phyloP scores from a whole-genome alignment of 202 grass and related monocot species.

The Elaeis oleifera region DNA sequence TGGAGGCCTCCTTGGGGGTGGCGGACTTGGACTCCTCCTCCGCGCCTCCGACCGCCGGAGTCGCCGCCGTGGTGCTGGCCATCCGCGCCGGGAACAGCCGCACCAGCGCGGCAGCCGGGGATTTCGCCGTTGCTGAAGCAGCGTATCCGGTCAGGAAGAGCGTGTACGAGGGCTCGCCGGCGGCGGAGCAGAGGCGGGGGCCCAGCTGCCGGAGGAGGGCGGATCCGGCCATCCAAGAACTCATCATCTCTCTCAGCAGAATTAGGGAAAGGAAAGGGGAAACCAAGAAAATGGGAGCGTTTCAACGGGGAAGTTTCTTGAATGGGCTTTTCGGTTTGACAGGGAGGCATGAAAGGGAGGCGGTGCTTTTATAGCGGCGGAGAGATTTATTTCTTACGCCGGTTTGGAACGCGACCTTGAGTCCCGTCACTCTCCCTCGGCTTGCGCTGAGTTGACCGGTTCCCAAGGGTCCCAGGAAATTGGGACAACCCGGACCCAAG shows the following conservation, averaged over 20 bases:
- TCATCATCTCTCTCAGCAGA: background rate
- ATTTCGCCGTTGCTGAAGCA: background rate
- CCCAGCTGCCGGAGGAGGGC: slow-evolving; percentile 4
- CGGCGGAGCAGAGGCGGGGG: background rate
- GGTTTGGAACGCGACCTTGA: too few species aligned
- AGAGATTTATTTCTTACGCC: too few species aligned
- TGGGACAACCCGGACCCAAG: too few species aligned
- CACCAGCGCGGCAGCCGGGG: background rate
- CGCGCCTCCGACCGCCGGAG: background rate
- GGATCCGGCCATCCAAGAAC: background rate
- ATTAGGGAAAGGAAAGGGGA: background rate
- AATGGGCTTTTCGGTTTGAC: too few species aligned
- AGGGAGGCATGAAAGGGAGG: too few species aligned
- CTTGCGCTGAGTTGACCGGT: too few species aligned
- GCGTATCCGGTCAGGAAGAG: slow-evolving; percentile 7
- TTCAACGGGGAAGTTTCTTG: too few species aligned
- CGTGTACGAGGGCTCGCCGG: background rate
- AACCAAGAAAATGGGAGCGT: too few species aligned
- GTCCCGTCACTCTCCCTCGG: too few species aligned
- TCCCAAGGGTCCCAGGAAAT: too few species aligned
- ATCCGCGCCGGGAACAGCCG: background rate
- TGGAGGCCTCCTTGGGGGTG: background rate
- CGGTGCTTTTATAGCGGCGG: too few species aligned
- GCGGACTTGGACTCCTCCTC: slow-evolving; percentile 30
- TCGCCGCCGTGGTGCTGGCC: slow-evolving; percentile 30